Conservation (phyloP, 192 early-diverging fungal genomes). For the Podila horticola region DNA sequence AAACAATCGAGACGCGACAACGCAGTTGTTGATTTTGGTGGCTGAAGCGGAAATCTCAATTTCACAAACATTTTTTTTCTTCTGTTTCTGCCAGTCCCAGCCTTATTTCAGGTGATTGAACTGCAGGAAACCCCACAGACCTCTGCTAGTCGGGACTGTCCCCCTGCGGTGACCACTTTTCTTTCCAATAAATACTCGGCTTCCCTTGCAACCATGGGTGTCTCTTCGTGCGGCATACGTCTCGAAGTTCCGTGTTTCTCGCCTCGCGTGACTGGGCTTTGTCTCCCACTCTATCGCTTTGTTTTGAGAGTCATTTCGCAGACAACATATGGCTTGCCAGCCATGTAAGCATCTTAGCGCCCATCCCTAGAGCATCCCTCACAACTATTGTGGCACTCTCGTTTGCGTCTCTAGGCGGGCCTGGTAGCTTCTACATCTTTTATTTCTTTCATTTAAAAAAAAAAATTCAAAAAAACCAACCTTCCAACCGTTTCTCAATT, state of each 20-base stretch:
- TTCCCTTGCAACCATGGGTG: background rate
- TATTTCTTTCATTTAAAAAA: background rate
- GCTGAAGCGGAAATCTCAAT: background rate
- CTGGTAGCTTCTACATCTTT: conserved; percentile 44
- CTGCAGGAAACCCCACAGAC: background rate
- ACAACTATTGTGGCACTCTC: conserved; percentile 17
- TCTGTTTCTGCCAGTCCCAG: background rate
- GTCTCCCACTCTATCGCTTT: conserved; percentile 56
- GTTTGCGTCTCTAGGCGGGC: conserved; percentile 25
- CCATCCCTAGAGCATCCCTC: conserved; percentile 27
- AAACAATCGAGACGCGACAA: background rate
- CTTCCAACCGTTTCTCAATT: background rate
- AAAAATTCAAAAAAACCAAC: background rate
- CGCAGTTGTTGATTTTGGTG: background rate
- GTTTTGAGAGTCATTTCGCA: conserved; percentile 51
- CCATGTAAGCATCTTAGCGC: conserved; percentile 51
- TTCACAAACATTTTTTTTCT: background rate
- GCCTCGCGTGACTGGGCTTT: conserved; percentile 55
- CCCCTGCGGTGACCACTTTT: background rate
- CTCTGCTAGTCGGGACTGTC: background rate
- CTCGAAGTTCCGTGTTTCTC: conserved; percentile 54
- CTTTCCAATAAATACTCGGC: background rate
- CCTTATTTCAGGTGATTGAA: background rate
- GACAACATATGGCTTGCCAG: conserved; percentile 53
- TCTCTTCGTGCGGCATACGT: conserved; percentile 54